Evolutionary conservation across 768 basidiomycete genomes (phyloP).

Genomic region (Boletus barrowsii): DNA sequence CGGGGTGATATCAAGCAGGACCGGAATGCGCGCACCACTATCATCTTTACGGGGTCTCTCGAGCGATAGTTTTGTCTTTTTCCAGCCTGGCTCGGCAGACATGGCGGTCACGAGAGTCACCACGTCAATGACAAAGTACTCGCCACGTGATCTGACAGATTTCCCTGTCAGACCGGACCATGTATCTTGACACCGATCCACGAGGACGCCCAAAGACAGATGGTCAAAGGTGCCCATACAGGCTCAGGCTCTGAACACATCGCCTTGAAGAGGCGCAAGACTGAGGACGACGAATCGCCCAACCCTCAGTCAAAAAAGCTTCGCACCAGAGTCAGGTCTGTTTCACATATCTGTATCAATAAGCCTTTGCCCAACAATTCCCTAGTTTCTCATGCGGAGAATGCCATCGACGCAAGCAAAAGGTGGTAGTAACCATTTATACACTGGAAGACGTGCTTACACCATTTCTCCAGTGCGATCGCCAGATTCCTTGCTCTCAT

Average conservation of each 20-base stretch:
- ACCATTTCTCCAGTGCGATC: constrained; percentile 61
- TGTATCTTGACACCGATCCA: constrained; percentile 32
- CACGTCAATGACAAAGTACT: neutral
- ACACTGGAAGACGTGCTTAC: constrained; percentile 20
- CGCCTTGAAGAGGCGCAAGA: constrained; percentile 58
- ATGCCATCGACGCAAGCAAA: constrained; percentile 87
- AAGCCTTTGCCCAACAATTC: constrained; percentile 3
- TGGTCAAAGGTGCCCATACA: constrained; percentile 27
- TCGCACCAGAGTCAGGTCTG: constrained; percentile 73
- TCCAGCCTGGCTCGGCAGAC: constrained; percentile 46
- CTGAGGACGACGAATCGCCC: constrained; percentile 54
- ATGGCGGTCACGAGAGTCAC: neutral
- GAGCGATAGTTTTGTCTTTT: constrained; percentile 61
- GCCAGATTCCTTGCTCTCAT: constrained; percentile 82
- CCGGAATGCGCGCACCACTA: constrained; percentile 56
- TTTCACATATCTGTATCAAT: constrained; percentile 1
- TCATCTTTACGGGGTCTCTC: constrained; percentile 84
- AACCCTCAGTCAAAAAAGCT: constrained; percentile 55
- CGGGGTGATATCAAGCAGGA: constrained; percentile 63
- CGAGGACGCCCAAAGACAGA: constrained; percentile 22
- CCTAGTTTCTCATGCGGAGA: constrained; percentile 80
- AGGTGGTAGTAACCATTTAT: constrained; percentile 42
- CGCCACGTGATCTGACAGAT: constrained; percentile 27
- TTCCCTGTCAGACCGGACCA: constrained; percentile 7
- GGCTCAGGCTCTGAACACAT: constrained; percentile 28